Percentiles rank a stretch among this genome's conserved stretches.
These are phyloP conservation scores for Aureobasidium subglaciale DNA, from an alignment of 2,329 filamentous ascomycete species.

Conservation along the genomic window DNA sequence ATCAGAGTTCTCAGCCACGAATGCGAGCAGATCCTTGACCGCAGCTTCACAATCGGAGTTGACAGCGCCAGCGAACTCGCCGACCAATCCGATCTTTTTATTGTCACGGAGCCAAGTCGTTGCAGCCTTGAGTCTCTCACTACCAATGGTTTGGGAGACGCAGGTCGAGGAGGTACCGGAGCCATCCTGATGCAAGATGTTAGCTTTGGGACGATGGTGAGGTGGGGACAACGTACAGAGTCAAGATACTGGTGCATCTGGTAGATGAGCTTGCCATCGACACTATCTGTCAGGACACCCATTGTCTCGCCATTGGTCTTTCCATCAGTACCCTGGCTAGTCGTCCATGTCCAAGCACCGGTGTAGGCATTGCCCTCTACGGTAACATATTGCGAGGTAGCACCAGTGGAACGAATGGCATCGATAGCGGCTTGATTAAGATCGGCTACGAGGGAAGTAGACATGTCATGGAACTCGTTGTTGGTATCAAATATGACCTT, in stretches of 20 bases:
- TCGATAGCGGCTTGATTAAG: constrained; percentile 43
- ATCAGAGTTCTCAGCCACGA: constrained; percentile 43
- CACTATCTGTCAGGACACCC: constrained; percentile 42
- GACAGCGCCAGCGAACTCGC: constrained; percentile 48
- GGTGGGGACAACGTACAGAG: constrained; percentile 19
- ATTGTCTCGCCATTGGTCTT: constrained; percentile 39
- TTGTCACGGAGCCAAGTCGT: constrained; percentile 50
- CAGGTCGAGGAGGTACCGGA: constrained; percentile 46
- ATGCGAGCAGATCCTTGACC: constrained; percentile 43
- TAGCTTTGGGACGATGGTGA: neutral
- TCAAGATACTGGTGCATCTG: constrained; percentile 60
- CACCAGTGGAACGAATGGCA: constrained; percentile 39
- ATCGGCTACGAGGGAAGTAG: constrained; percentile 36
- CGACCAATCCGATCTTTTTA: constrained; percentile 46
- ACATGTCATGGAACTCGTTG: constrained; percentile 42
- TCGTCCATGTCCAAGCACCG: constrained; percentile 46
- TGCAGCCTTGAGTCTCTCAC: constrained; percentile 43
- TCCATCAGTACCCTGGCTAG: constrained; percentile 32
- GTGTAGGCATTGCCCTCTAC: constrained; percentile 49
- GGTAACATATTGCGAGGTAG: constrained; percentile 50
- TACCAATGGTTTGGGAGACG: constrained; percentile 47
- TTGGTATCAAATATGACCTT: constrained; percentile 43
- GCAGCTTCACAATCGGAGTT: constrained; percentile 46
- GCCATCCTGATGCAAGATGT: constrained; percentile 33
- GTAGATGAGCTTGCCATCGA: constrained; percentile 48